phyloP scores from a whole-genome alignment of 2,329 filamentous ascomycete genomes.

The Talaromyces sp. region DNA sequence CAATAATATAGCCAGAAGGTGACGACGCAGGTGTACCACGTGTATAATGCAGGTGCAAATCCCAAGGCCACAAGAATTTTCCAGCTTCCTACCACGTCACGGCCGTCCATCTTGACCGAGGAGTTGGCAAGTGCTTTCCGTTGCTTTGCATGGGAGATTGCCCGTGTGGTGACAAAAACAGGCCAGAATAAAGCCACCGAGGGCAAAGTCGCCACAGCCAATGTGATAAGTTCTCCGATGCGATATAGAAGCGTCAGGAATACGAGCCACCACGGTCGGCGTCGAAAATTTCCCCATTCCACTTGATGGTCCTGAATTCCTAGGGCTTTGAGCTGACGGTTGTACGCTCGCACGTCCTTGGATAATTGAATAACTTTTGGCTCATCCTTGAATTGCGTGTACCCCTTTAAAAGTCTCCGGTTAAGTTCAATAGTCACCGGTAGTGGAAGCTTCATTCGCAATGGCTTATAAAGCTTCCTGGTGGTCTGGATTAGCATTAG shows the following conservation, averaged over 20 bases:
- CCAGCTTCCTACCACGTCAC: slow-evolving; percentile 90
- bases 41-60: slow-evolving; percentile 74
- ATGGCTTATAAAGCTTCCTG: slow-evolving; percentile 85
- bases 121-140: slow-evolving; percentile 77
- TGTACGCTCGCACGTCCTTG: slow-evolving; percentile 75
- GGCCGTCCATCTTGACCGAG: slow-evolving; percentile 79
- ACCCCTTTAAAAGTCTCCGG: slow-evolving; percentile 81
- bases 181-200: slow-evolving; percentile 81
- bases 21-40: slow-evolving; percentile 70
- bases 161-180: slow-evolving; percentile 76
- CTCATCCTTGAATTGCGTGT: slow-evolving; percentile 87
- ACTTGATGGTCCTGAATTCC: slow-evolving; percentile 92
- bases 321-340: slow-evolving; percentile 75
- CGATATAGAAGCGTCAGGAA: slow-evolving; percentile 74
- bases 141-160: slow-evolving; percentile 76
- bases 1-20: slow-evolving; percentile 75
- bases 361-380: slow-evolving; percentile 74
- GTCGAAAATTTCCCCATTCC: slow-evolving; percentile 73
- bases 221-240: slow-evolving; percentile 66
- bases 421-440: slow-evolving; percentile 93
- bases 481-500: slow-evolving; percentile 94
- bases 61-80: slow-evolving; percentile 84
- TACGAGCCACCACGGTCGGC: slow-evolving; percentile 59
- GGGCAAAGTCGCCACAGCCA: slow-evolving; percentile 76
- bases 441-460: slow-evolving; percentile 85